phyloP scores from a whole-genome alignment of 2,329 filamentous ascomycete genomes.

The Fusarium solani-melongenae region DNA sequence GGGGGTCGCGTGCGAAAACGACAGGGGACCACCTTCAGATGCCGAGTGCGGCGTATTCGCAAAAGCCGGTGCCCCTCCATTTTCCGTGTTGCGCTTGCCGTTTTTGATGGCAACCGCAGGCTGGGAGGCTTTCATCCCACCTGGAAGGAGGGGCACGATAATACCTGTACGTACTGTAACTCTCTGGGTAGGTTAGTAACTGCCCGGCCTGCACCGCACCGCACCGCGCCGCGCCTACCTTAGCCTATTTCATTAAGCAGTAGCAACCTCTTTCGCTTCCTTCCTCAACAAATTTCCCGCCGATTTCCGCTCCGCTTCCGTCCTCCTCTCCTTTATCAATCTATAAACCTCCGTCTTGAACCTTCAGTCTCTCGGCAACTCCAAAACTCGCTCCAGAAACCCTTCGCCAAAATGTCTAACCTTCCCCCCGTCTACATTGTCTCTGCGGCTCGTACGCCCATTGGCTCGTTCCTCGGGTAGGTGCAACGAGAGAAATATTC shows the following conservation, averaged over 20 bases:
- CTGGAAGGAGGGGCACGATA: constrained; percentile 21
- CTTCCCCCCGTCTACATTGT: constrained; percentile 95
- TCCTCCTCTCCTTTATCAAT: constrained; percentile 17
- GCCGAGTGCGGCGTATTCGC: constrained; percentile 42
- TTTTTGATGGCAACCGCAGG: constrained; percentile 26
- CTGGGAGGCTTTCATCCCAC: not conserved
- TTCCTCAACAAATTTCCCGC: constrained; percentile 38
- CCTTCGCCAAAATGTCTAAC: constrained; percentile 72
- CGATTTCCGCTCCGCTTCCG: constrained; percentile 32
- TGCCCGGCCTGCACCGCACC: not conserved
- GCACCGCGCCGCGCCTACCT: not conserved
- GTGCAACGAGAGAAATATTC: constrained; percentile 17
- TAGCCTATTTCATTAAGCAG: constrained; percentile 20
- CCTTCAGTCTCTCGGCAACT: constrained; percentile 9
- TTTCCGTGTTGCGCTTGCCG: constrained; percentile 20
- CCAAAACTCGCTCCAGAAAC: constrained; percentile 2
- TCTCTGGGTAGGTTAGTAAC: not conserved
- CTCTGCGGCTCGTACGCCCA: constrained; percentile 87
- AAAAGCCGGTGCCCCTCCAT: constrained; percentile 42
- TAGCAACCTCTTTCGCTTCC: not conserved
- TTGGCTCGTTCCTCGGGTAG: constrained; percentile 94
- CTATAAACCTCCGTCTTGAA: constrained; percentile 23
- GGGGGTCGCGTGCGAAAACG: constrained; percentile 24
- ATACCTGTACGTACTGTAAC: not conserved
- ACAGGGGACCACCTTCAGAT: constrained; percentile 23